A percentile compares a stretch with the other conserved stretches of the same genome.
These are phyloP conservation scores for Ustilago curta DNA, from an alignment of 1,284 basidiomycete genomes.

Conservation along the genomic window DNA sequence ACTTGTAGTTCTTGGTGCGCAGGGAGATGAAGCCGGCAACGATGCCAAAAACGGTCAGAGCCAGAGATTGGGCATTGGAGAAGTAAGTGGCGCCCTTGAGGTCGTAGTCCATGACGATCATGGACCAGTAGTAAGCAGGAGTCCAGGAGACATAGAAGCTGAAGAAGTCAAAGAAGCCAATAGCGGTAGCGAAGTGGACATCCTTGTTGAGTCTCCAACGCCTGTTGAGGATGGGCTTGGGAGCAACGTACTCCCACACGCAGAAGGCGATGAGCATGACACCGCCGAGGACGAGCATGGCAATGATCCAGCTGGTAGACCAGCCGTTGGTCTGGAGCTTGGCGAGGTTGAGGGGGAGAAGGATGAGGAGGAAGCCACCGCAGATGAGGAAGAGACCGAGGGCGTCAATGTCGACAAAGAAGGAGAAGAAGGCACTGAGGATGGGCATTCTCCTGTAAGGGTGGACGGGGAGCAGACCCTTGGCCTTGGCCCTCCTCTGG, in stretches of 20 bases:
- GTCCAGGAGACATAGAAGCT: slow-evolving; percentile 63
- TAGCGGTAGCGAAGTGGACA: slow-evolving; percentile 59
- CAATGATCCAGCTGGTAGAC: slow-evolving; percentile 63
- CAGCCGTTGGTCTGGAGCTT: slow-evolving; percentile 51
- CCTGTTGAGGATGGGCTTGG: slow-evolving; percentile 61
- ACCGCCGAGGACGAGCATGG: slow-evolving; percentile 63
- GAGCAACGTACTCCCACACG: slow-evolving; percentile 58
- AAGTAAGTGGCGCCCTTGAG: slow-evolving; percentile 55
- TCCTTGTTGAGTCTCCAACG: slow-evolving; percentile 65
- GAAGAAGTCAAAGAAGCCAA: slow-evolving; percentile 68
- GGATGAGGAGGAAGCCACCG: slow-evolving; percentile 63
- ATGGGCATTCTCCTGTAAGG: slow-evolving; percentile 55
- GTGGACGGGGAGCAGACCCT: slow-evolving; percentile 54
- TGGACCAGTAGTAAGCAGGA: slow-evolving; percentile 52
- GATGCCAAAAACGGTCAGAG: slow-evolving; percentile 66
- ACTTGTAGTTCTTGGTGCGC: slow-evolving; percentile 66
- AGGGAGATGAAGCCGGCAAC: slow-evolving; percentile 58
- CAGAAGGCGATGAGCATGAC: slow-evolving; percentile 52
- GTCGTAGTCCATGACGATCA: slow-evolving; percentile 50
- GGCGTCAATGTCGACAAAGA: slow-evolving; percentile 61
- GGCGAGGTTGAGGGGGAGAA: slow-evolving; percentile 60
- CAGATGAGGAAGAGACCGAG: slow-evolving; percentile 64
- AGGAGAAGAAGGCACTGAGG: slow-evolving; percentile 13
- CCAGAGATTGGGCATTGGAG: slow-evolving; percentile 60
- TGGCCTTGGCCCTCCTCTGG: slow-evolving; percentile 56